Conservation (phyloP, 768 basidiomycete genomes). For the Tephrocybe sp. region DNA sequence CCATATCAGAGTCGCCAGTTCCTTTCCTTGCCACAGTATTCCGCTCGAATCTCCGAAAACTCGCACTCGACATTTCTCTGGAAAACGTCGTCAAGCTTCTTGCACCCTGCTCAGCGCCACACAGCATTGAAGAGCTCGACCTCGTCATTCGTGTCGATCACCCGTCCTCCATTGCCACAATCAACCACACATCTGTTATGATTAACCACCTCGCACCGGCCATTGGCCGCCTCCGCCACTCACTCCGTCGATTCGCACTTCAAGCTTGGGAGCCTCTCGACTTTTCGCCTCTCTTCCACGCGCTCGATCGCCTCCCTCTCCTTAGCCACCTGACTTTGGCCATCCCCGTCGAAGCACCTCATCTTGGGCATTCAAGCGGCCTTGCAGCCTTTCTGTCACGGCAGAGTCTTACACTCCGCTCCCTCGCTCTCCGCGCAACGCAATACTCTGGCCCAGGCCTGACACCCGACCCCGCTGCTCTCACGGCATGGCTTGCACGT, state of each 20-base stretch:
- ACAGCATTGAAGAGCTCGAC: slow-evolving; percentile 40
- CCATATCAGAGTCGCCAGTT: slow-evolving; percentile 25
- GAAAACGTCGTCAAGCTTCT: slow-evolving; percentile 39
- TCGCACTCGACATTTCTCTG: slow-evolving; percentile 43
- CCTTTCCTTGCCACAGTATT: slow-evolving; percentile 37
- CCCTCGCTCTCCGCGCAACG: slow-evolving; percentile 41
- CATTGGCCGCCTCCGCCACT: slow-evolving; percentile 33
- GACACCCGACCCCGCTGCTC: slow-evolving; percentile 28
- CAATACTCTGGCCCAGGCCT: slow-evolving; percentile 37
- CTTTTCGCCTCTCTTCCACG: slow-evolving; percentile 38
- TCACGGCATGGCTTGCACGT: slow-evolving; percentile 36
- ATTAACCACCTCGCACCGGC: slow-evolving; percentile 35
- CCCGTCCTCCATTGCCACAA: slow-evolving; percentile 20
- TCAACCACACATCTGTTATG: slow-evolving; percentile 22
- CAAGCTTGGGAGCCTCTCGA: slow-evolving; percentile 47
- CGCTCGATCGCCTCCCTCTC: slow-evolving; percentile 30
- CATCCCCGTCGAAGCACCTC: slow-evolving; percentile 38
- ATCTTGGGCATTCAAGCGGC: slow-evolving; percentile 41
- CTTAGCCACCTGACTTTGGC: slow-evolving; percentile 37
- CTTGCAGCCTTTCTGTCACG: slow-evolving; percentile 35
- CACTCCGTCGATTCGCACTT: slow-evolving; percentile 38
- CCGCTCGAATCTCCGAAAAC: slow-evolving; percentile 35
- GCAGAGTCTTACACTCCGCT: slow-evolving; percentile 33
- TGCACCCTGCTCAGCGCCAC: slow-evolving; percentile 26
- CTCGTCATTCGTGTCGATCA: slow-evolving; percentile 43